Evolutionary conservation across 495 filamentous ascomycete genomes (phyloP).

Genomic region (Copromyces sp.): DNA sequence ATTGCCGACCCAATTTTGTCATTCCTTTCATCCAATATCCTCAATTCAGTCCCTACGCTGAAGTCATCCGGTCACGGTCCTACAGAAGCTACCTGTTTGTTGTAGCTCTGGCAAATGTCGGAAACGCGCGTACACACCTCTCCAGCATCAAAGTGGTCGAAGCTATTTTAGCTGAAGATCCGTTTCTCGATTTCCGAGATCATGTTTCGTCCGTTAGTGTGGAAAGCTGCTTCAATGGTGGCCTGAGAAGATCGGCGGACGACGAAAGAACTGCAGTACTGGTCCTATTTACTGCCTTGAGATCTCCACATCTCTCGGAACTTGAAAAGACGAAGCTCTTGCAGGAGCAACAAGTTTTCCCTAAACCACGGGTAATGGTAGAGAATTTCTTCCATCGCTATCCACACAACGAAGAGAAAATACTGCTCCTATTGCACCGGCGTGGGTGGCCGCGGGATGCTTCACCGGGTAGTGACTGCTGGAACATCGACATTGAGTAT

Average conservation of each 20-base stretch:
- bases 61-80: not conserved
- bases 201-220: not conserved
- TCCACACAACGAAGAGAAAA: not conserved
- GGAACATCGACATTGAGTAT: too few species aligned
- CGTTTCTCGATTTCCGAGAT: not conserved
- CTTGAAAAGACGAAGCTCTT: not conserved
- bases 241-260: not conserved
- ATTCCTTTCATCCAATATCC: not conserved
- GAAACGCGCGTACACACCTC: too few species aligned
- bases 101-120: not conserved
- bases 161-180: not conserved
- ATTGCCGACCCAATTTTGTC: not conserved
- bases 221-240: not conserved
- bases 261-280: not conserved
- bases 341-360: not conserved
- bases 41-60: not conserved
- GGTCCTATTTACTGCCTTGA: not conserved
- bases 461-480: too few species aligned
- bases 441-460: too few species aligned
- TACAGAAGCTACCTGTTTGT: not conserved
- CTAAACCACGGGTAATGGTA: not conserved
- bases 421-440: not conserved
- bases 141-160: not conserved
- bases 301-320: not conserved
- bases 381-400: not conserved